phyloP scores from a whole-genome alignment of 2,329 filamentous ascomycete species.

The Scorias spongiosa region DNA sequence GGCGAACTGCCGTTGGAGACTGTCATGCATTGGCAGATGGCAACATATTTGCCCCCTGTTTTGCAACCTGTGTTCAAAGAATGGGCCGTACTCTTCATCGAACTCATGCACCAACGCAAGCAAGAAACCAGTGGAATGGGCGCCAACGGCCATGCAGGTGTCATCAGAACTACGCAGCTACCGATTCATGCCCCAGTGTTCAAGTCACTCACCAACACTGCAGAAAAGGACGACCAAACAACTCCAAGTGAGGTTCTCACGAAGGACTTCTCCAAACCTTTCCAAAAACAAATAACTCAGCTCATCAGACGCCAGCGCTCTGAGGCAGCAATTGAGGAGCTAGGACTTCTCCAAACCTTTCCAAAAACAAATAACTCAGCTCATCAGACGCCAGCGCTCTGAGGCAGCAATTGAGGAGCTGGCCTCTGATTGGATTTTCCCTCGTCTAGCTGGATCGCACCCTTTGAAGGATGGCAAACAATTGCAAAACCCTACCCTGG shows the following conservation, averaged over 20 bases:
- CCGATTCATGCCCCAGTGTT: conserved; percentile 40
- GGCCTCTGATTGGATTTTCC: conserved; percentile 75
- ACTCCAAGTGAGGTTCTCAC: conserved; percentile 51
- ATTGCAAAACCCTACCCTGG: conserved; percentile 59
- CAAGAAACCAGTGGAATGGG: conserved; percentile 31
- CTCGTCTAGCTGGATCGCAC: conserved; percentile 59
- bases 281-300: conserved; percentile 73
- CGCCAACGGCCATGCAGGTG: conserved; percentile 22
- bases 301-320: conserved; percentile 77
- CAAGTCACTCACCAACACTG: conserved; percentile 19
- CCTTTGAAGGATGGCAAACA: conserved; percentile 20
- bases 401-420: conserved; percentile 74
- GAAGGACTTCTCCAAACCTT: conserved; percentile 71
- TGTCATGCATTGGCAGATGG: conserved; percentile 97
- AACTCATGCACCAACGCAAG: conserved; percentile 83
- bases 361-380: conserved; percentile 68
- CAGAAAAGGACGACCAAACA: conserved; percentile 42
- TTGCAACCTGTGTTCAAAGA: conserved; percentile 77
- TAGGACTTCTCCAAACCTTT: conserved; percentile 74
- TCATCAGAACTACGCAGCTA: conserved; percentile 44
- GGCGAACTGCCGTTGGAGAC: conserved; percentile 74
- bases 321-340: conserved; percentile 74
- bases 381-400: conserved; percentile 75
- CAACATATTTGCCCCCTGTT: conserved; percentile 66
- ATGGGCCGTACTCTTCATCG: conserved; percentile 88